These are phyloP conservation scores for Colletotrichum musicola DNA, from an alignment of 2,329 filamentous ascomycete genomes.

Conservation along the genomic window DNA sequence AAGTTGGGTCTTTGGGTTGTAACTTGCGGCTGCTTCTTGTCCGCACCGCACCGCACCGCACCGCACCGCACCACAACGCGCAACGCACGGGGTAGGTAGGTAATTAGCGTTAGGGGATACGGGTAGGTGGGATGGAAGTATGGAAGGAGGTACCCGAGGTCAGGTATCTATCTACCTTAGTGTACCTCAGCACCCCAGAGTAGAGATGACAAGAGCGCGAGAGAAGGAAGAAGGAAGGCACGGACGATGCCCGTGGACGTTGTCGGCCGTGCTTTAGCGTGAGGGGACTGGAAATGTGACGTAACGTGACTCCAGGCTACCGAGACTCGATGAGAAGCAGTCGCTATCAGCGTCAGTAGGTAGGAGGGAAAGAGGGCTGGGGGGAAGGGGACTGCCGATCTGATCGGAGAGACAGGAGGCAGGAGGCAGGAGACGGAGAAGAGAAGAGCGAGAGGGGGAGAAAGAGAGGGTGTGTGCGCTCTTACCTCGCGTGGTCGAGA, in stretches of 20 bases:
- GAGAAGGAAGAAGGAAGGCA: conserved; percentile 11
- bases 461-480: not conserved
- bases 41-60: conserved; percentile 3
- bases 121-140: too few relatives aligned
- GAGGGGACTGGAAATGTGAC: not conserved
- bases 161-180: too few relatives aligned
- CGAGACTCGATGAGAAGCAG: not conserved
- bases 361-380: conserved; percentile 5
- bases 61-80: not conserved
- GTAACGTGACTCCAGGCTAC: conserved; percentile 24
- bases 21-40: not conserved
- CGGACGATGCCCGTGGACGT: not conserved
- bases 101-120: too few relatives aligned
- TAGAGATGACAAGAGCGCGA: not conserved
- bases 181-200: not conserved
- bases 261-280: conserved; percentile 24
- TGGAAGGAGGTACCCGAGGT: too few relatives aligned
- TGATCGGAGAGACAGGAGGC: not conserved
- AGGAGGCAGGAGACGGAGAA: too few relatives aligned
- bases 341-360: not conserved
- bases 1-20: not conserved
- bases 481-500: conserved; percentile 23
- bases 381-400: conserved; percentile 5
- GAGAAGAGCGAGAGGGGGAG: not conserved
- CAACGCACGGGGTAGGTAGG: too few relatives aligned